phyloP scores from a whole-genome alignment of 83 land plant species.

The Larix sibirica region DNA sequence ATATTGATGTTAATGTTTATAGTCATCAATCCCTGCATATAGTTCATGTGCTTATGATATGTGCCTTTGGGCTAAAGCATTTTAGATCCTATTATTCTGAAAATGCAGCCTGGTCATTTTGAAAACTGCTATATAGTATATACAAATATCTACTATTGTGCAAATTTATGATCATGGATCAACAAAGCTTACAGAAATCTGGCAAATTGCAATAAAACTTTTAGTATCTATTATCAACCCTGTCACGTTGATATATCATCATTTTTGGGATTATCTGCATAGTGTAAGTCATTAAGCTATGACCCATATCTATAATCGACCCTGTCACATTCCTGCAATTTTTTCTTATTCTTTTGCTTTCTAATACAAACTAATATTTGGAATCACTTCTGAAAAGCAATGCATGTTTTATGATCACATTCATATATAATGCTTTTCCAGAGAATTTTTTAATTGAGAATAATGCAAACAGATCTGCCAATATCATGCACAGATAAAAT shows the following conservation, averaged over 20 bases:
- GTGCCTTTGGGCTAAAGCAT: background rate
- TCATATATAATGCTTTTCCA: too few relatives aligned
- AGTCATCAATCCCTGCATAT: background rate
- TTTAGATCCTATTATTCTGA: background rate
- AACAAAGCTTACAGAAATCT: background rate
- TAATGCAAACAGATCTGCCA: too few relatives aligned
- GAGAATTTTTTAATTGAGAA: too few relatives aligned
- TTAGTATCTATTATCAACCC: background rate
- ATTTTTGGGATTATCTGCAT: too few relatives aligned
- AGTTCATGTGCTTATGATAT: background rate
- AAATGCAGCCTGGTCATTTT: background rate
- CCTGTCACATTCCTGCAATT: background rate
- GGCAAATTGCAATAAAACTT: background rate
- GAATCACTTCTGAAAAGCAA: background rate
- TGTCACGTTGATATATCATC: background rate
- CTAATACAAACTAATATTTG: background rate
- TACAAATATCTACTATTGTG: background rate
- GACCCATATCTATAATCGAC: background rate
- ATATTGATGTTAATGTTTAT: background rate
- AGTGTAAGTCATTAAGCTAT: too few relatives aligned
- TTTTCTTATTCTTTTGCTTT: background rate
- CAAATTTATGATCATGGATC: background rate
- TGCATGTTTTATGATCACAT: background rate
- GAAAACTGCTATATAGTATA: background rate
- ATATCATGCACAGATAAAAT: too few relatives aligned